phyloP scores from a whole-genome alignment of 768 basidiomycete species.

The Phlebiopsis flavidoalba region DNA sequence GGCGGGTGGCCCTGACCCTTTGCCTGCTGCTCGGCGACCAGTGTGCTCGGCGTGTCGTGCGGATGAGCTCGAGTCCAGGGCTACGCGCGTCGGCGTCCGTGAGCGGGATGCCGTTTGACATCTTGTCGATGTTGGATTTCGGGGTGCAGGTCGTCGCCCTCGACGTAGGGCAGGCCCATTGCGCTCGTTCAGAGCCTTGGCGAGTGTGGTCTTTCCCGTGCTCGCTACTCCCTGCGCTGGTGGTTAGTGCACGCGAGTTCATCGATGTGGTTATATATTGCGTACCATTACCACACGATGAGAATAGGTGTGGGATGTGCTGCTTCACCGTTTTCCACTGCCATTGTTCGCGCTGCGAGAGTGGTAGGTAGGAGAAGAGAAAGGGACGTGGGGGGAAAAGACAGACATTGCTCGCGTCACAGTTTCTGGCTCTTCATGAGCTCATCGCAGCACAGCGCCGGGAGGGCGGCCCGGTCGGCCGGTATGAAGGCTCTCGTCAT shows the following conservation, averaged over 20 bases:
- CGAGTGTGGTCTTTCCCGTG: slow-evolving; percentile 26
- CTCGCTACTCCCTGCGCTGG: slow-evolving; percentile 23
- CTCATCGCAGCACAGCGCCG: not conserved
- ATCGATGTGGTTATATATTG: not conserved
- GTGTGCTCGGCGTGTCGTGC: slow-evolving; percentile 55
- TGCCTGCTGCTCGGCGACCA: slow-evolving; percentile 23
- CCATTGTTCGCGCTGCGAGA: not conserved
- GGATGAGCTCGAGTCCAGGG: slow-evolving; percentile 80
- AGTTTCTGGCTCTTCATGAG: not conserved
- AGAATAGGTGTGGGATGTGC: slow-evolving; percentile 20
- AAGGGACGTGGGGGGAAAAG: not conserved
- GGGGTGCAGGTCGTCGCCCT: slow-evolving; percentile 91
- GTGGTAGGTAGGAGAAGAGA: not conserved
- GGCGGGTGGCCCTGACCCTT: slow-evolving; percentile 7
- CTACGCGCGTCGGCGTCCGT: slow-evolving; percentile 71
- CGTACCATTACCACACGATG: slow-evolving; percentile 50
- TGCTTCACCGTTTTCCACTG: not conserved
- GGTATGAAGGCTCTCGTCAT: not conserved
- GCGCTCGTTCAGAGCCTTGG: slow-evolving; percentile 20
- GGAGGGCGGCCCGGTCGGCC: not conserved
- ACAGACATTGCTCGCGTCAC: not conserved
- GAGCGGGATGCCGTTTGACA: slow-evolving; percentile 71
- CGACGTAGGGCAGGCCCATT: slow-evolving; percentile 75
- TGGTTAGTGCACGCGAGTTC: slow-evolving; percentile 4
- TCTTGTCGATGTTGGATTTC: slow-evolving; percentile 77